A percentile compares a stretch with the other conserved stretches of the same genome.
phyloP scores from a whole-genome alignment of 495 filamentous ascomycete genomes.

The Evansstolkia leycettana region DNA sequence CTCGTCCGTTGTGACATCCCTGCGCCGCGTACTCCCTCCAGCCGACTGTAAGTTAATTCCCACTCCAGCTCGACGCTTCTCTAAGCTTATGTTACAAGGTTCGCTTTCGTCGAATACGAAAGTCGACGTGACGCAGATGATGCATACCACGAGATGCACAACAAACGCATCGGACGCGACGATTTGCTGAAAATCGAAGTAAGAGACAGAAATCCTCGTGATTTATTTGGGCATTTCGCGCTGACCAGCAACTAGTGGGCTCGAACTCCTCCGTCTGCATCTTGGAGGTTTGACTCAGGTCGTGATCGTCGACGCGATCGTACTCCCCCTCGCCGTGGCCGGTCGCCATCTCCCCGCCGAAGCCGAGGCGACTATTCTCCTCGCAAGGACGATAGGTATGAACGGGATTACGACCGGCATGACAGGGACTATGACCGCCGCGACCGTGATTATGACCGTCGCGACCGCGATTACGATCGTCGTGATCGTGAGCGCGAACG shows the following conservation, averaged over 20 bases:
- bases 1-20: slow-evolving; percentile 99
- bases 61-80: not conserved
- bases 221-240: not conserved
- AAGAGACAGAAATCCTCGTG: slow-evolving; percentile 10
- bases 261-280: slow-evolving; percentile 92
- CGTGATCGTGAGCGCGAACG: slow-evolving; percentile 48
- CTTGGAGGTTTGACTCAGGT: slow-evolving; percentile 93
- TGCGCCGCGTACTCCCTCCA: slow-evolving; percentile 81
- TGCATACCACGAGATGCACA: slow-evolving; percentile 99
- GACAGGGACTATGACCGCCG: slow-evolving; percentile 57
- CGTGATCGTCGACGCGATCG: slow-evolving; percentile 63
- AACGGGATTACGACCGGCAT: slow-evolving; percentile 54
- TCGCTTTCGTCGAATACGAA: slow-evolving; percentile 99
- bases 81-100: slow-evolving; percentile 41
- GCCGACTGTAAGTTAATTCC: slow-evolving; percentile 68
- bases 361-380: slow-evolving; percentile 77
- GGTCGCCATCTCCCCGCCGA: slow-evolving; percentile 64
- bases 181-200: slow-evolving; percentile 98
- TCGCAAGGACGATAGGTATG: slow-evolving; percentile 80
- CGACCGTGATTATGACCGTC: slow-evolving; percentile 66
- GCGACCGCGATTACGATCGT: slow-evolving; percentile 52
- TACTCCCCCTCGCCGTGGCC: slow-evolving; percentile 69
- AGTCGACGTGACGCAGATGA: slow-evolving; percentile 98
- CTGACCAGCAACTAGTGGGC: slow-evolving; percentile 60
- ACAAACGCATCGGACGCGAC: slow-evolving; percentile 94